Evolutionary conservation across 2,329 filamentous ascomycete species (phyloP), one percentile per base, ranked within the genome.

Genomic region (Xenoacremonium recifei): DNA sequence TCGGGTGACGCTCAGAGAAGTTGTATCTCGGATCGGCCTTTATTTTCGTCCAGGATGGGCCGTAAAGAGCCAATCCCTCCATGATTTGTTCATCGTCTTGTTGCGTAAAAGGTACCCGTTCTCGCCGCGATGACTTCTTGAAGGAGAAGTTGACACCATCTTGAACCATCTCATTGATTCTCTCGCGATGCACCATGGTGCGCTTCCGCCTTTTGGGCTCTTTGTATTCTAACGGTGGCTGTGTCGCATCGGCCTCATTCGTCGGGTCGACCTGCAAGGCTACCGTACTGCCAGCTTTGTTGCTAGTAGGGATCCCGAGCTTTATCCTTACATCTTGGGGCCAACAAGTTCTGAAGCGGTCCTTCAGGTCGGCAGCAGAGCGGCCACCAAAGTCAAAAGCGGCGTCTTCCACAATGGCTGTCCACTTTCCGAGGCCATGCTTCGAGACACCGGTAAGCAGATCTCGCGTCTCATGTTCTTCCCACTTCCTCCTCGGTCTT

Each of bases 381-480:
- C 82, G 74, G 13, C 71, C 72, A 52, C 82, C 80, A 64, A 85
- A 85, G 10, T 61, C 69, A 55, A 82, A 85, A 31, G 73, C 73
- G 0, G 72, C 62, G 46, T 85, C 82, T 37, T 82, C 78, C 18
- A 84, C 63, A 21, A 85, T 85, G 42, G 70, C 76, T 7, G 78
- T 82, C 81, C 81, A 85, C 52, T 78, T 80, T 27, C 81, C 82
- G 7, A 85, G 76, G 1, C 82, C 82, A 54, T 85, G 74, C 21
- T 77, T 76, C 52, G 74, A 74, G 20, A 84, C 81, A 1, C 80
- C 81, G 3, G 82, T 64, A 12, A 85, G 60, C 7, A 85, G 66
- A 49, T 82, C 72, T 37, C 77, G 81, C 2, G 81, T 85, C 59
- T 85, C 81, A 43, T 80, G 75, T 47, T 84, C 79, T 0, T 79